A percentile compares a stretch with the other conserved stretches of the same genome.
Conservation (phyloP, 2,329 filamentous ascomycete species). For the Colletotrichum navitas region DNA sequence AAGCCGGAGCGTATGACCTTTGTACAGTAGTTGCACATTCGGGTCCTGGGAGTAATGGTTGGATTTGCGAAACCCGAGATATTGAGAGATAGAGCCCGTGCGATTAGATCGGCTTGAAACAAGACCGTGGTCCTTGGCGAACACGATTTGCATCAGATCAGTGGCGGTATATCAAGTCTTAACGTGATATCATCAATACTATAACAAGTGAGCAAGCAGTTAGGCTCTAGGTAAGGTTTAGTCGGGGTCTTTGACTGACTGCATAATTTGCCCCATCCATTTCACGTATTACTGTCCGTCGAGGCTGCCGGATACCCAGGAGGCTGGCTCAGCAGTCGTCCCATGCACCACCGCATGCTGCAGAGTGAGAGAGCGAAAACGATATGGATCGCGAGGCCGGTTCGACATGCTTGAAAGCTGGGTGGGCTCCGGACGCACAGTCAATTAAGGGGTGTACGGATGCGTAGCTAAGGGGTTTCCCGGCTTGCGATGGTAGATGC, state of each 20-base stretch:
- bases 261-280: not conserved
- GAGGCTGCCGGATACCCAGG: not conserved
- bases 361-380: not conserved
- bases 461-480: not conserved
- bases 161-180: not conserved
- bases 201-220: not conserved
- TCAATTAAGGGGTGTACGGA: no score
- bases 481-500: not conserved
- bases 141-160: conserved; percentile 11
- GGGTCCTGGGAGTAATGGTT: not conserved
- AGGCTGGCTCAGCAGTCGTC: conserved; percentile 5
- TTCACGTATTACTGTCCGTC: conserved; percentile 8
- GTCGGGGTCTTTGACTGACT: not conserved
- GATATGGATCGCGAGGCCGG: conserved; percentile 18
- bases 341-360: conserved; percentile 7
- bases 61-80: not conserved
- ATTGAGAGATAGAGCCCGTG: conserved; percentile 26
- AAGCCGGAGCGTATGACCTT: not conserved
- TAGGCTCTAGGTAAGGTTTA: conserved; percentile 1
- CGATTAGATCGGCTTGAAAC: conserved; percentile 9
- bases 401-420: conserved; percentile 13
- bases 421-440: no score
- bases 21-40: not conserved
- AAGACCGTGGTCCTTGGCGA: not conserved
- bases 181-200: not conserved